phyloP scores from a whole-genome alignment of 345 rosid genomes.

The Hibiscus tridactylites region DNA sequence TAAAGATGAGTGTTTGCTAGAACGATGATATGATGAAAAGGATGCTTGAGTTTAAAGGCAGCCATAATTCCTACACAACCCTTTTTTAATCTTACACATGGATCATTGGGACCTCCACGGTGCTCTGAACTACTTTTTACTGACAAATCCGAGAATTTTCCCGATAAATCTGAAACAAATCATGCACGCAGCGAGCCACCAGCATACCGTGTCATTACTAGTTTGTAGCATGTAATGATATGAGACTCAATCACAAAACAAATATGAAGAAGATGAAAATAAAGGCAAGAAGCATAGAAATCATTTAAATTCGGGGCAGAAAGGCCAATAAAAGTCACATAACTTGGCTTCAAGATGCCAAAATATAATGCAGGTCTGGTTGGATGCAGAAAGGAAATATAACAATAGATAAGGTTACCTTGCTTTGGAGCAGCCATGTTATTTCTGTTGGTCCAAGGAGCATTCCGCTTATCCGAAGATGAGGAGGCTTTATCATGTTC shows the following conservation, averaged over 20 bases:
- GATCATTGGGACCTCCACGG: slow-evolving; percentile 74
- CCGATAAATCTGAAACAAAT: slow-evolving; percentile 24
- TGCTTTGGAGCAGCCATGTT: slow-evolving; percentile 3
- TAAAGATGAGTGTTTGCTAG: slow-evolving; percentile 87
- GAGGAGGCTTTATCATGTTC: too few relatives aligned
- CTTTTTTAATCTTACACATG: slow-evolving; percentile 63
- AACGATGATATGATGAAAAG: slow-evolving; percentile 44
- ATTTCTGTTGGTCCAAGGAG: too few relatives aligned
- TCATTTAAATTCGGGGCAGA: not conserved
- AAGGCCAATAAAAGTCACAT: not conserved
- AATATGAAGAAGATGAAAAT: not conserved
- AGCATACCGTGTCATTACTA: not conserved
- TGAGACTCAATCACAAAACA: not conserved
- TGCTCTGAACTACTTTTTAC: slow-evolving; percentile 29
- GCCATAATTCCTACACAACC: slow-evolving; percentile 92
- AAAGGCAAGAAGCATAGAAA: not conserved
- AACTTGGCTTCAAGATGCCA: not conserved
- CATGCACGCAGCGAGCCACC: slow-evolving; percentile 14
- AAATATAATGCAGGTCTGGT: not conserved
- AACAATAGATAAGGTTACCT: slow-evolving; percentile 24
- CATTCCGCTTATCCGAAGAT: too few relatives aligned
- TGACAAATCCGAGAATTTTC: slow-evolving; percentile 20
- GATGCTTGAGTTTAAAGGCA: slow-evolving; percentile 67
- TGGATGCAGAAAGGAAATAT: not conserved
- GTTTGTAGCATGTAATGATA: not conserved